Conservation (phyloP, 2,329 filamentous ascomycete species). For the Talaromyces sp. region DNA sequence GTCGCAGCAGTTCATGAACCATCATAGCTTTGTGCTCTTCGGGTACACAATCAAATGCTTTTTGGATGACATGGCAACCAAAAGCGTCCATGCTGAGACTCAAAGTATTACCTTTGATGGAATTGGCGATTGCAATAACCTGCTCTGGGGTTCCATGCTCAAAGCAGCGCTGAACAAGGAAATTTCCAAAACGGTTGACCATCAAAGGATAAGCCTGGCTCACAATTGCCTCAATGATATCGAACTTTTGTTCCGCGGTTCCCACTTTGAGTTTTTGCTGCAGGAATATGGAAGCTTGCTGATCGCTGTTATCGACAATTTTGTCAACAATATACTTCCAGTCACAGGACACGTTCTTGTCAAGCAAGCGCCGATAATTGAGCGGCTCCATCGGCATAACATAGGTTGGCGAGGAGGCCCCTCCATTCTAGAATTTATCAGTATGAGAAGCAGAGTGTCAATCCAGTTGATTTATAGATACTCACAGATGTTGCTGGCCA, state of each 20-base stretch:
- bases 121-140: slow-evolving; percentile 88
- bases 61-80: slow-evolving; percentile 96
- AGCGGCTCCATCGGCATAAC: slow-evolving; percentile 83
- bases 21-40: slow-evolving; percentile 98
- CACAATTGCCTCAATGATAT: slow-evolving; percentile 95
- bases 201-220: slow-evolving; percentile 92
- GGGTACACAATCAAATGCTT: slow-evolving; percentile 95
- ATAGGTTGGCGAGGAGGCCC: slow-evolving; percentile 68
- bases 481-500: slow-evolving; percentile 51
- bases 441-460: slow-evolving; percentile 15
- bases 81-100: slow-evolving; percentile 98
- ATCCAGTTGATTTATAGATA: slow-evolving; percentile 30
- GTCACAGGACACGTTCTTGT: slow-evolving; percentile 95
- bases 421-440: slow-evolving; percentile 23
- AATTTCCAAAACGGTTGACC: slow-evolving; percentile 98
- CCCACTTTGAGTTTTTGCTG: slow-evolving; percentile 99
- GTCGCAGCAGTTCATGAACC: slow-evolving; percentile 94
- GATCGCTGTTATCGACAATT: slow-evolving; percentile 98
- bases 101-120: slow-evolving; percentile 89
- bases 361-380: slow-evolving; percentile 91
- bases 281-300: slow-evolving; percentile 97
- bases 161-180: slow-evolving; percentile 96
- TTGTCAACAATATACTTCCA: slow-evolving; percentile 99
- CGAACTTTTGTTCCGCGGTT: slow-evolving; percentile 90
- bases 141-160: slow-evolving; percentile 96